phyloP scores from a whole-genome alignment of 192 early-diverging fungal species.

The Borealophlyctis nickersoniae region DNA sequence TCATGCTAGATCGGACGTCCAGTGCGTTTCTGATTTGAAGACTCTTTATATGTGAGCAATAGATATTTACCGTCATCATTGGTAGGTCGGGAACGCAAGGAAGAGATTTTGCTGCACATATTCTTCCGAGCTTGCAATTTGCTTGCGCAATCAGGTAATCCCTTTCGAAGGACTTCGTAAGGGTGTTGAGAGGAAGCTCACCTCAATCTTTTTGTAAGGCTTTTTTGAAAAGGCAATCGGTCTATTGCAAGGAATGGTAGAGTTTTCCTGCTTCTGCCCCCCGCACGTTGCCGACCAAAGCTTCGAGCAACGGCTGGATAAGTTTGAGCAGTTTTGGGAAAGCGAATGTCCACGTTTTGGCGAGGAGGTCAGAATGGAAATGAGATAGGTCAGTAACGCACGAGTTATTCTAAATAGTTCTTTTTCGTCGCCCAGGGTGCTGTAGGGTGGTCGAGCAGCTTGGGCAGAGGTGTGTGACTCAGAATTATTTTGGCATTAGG shows the following conservation, averaged over 20 bases:
- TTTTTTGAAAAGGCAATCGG: conserved; percentile 43
- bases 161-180: background rate
- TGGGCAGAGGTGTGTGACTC: conserved; percentile 23
- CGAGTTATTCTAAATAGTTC: too few relatives aligned
- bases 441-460: conserved; percentile 29
- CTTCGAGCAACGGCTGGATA: conserved; percentile 33
- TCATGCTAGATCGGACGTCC: conserved; percentile 1
- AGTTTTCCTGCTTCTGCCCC: conserved; percentile 47
- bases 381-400: too few relatives aligned
- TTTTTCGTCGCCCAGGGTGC: conserved; percentile 30
- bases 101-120: conserved; percentile 30
- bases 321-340: conserved; percentile 52
- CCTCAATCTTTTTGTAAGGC: conserved; percentile 2
- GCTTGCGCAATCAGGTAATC: conserved; percentile 24
- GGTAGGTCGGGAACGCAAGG: conserved; percentile 3
- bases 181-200: background rate
- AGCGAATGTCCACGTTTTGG: conserved; percentile 41
- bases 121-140: conserved; percentile 30
- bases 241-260: conserved; percentile 45
- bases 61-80: background rate
- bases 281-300: conserved; percentile 22
- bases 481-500: too few relatives aligned
- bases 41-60: background rate
- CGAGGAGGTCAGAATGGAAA: conserved; percentile 33
- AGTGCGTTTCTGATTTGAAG: conserved; percentile 5